phyloP scores from a whole-genome alignment of 75 land plant species.

The Cunninghamia lanceolata region DNA sequence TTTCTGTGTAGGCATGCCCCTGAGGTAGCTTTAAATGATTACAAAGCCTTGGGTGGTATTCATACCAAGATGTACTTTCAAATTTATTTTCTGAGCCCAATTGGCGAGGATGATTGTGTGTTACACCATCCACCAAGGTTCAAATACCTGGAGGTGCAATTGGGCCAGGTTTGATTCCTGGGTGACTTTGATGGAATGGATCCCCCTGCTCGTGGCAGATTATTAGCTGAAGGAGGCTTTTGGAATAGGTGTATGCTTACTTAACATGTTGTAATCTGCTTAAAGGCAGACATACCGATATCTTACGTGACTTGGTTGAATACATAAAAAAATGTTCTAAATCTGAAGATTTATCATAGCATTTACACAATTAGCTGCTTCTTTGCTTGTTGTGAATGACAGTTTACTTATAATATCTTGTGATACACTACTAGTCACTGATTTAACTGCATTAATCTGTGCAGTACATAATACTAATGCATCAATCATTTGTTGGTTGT shows the following conservation, averaged over 20 bases:
- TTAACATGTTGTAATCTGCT: no score
- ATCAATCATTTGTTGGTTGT: neutral
- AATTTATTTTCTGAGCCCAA: neutral
- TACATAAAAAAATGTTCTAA: neutral
- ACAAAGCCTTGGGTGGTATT: neutral
- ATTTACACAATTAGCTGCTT: neutral
- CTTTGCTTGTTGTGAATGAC: neutral
- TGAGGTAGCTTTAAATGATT: neutral
- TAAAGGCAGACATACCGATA: no score
- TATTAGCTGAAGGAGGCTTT: no score
- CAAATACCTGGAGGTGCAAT: no score
- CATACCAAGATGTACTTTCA: neutral
- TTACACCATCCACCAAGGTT: no score
- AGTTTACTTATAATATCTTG: neutral
- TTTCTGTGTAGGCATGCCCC: neutral
- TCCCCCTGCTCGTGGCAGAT: no score
- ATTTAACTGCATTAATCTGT: neutral
- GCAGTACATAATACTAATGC: no score
- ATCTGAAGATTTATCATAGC: neutral
- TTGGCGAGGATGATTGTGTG: no score
- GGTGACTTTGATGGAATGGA: no score
- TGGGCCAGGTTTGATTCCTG: no score
- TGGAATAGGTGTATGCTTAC: no score
- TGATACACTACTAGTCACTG: neutral
- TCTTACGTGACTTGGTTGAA: no score